Evolutionary conservation across 2,329 filamentous ascomycete genomes (phyloP).

Genomic region (Apiospora sp.): DNA sequence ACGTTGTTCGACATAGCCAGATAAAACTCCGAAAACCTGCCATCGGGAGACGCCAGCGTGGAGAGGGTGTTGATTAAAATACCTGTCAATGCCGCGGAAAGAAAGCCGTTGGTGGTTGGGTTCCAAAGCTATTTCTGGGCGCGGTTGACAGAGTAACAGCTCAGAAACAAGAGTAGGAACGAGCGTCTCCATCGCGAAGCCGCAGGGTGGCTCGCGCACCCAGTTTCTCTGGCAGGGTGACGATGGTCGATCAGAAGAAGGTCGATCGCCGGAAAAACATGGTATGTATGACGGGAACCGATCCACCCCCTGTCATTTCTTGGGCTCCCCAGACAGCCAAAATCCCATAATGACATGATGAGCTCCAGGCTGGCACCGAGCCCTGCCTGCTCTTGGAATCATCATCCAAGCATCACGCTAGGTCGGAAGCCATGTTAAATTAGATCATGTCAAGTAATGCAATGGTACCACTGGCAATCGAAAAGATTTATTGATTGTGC

Average conservation of each 20-base stretch:
- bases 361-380: background rate
- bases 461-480: background rate
- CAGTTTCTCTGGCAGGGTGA: slow-evolving; percentile 39
- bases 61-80: background rate
- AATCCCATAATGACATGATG: slow-evolving; percentile 14
- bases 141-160: background rate
- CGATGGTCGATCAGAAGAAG: slow-evolving; percentile 26
- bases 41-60: background rate
- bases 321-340: background rate
- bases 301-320: slow-evolving; percentile 15
- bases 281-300: slow-evolving; percentile 21
- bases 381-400: background rate
- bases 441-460: background rate
- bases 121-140: background rate
- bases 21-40: background rate
- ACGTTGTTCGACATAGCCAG: background rate
- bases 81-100: background rate
- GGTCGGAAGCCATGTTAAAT: background rate
- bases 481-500: background rate
- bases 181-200: slow-evolving; percentile 15
- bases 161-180: slow-evolving; percentile 11
- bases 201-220: slow-evolving; percentile 16
- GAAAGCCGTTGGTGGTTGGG: background rate
- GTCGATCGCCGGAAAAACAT: slow-evolving; percentile 17
- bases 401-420: background rate